These are phyloP conservation scores for Alternaria dauci DNA, from an alignment of 2,329 filamentous ascomycete species.

Conservation along the genomic window DNA sequence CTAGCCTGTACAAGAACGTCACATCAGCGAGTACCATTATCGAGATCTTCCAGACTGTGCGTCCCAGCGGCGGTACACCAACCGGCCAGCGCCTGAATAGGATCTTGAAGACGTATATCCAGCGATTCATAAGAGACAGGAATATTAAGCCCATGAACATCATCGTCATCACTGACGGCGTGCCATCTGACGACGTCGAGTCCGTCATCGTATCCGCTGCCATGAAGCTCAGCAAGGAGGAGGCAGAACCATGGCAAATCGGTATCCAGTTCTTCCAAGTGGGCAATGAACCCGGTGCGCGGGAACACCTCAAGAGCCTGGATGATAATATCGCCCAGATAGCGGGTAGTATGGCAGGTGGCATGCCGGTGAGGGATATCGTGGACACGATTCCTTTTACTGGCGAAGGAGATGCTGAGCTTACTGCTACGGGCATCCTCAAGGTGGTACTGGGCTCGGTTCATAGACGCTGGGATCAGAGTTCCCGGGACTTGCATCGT, in stretches of 20 bases:
- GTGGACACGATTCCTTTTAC: constrained; percentile 88
- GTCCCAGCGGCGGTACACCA: constrained; percentile 73
- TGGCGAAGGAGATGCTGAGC: constrained; percentile 56
- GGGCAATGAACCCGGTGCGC: constrained; percentile 73
- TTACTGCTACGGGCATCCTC: constrained; percentile 76
- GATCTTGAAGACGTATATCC: constrained; percentile 78
- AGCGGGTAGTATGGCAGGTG: constrained; percentile 27
- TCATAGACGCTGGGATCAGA: constrained; percentile 68
- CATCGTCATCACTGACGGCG: constrained; percentile 92
- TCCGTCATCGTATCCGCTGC: constrained; percentile 70
- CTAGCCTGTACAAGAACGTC: constrained; percentile 71
- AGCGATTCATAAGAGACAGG: constrained; percentile 59
- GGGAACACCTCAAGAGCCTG: constrained; percentile 71
- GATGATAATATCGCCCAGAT: constrained; percentile 74
- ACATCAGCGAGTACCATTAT: constrained; percentile 65
- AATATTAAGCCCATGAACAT: constrained; percentile 82
- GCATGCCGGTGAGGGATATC: constrained; percentile 70
- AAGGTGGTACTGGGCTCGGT: constrained; percentile 78
- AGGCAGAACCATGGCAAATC: constrained; percentile 80
- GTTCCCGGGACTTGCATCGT: constrained; percentile 46
- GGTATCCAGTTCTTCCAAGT: constrained; percentile 98
- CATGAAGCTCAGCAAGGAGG: constrained; percentile 71
- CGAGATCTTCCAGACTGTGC: constrained; percentile 73
- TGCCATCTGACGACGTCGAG: constrained; percentile 80
- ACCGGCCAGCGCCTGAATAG: constrained; percentile 75